A percentile compares a stretch with the other conserved stretches of the same genome.
phyloP scores from a whole-genome alignment of 1,139 yeast genomes.

The Yamadazyma aaseri region DNA sequence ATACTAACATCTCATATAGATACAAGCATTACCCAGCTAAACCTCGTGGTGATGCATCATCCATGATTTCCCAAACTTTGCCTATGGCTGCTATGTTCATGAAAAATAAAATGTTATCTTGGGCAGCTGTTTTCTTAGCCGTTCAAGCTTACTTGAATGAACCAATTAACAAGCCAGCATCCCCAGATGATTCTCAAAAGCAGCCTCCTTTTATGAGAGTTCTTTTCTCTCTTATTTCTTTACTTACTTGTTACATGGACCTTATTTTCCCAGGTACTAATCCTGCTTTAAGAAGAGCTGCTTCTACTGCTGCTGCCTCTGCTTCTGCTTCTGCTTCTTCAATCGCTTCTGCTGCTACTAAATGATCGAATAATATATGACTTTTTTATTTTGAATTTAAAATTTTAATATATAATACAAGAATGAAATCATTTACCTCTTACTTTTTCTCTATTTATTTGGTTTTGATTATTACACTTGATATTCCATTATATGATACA shows the following conservation, averaged over 20 bases:
- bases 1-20: conserved; percentile 24
- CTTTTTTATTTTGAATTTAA: no score
- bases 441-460: neutral
- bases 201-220: conserved; percentile 45
- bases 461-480: conserved; percentile 12
- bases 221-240: conserved; percentile 45
- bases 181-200: conserved; percentile 21
- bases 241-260: conserved; percentile 56
- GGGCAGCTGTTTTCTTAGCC: conserved; percentile 55
- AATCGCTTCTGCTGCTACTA: conserved; percentile 16
- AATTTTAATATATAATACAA: conserved; percentile 2
- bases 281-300: conserved; percentile 26
- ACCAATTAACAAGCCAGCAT: conserved; percentile 39
- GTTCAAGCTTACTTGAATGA: conserved; percentile 50
- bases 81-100: conserved; percentile 70
- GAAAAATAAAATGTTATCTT: conserved; percentile 53
- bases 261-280: conserved; percentile 38
- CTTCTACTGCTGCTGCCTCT: conserved; percentile 14
- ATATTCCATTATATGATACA: conserved; percentile 43
- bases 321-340: conserved; percentile 21
- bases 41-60: conserved; percentile 45
- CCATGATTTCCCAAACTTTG: conserved; percentile 55
- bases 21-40: conserved; percentile 52
- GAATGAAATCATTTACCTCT: neutral
- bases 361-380: neutral